Evolutionary conservation across 495 filamentous ascomycete species (phyloP).

Genomic region (Neurospora intermedia): DNA sequence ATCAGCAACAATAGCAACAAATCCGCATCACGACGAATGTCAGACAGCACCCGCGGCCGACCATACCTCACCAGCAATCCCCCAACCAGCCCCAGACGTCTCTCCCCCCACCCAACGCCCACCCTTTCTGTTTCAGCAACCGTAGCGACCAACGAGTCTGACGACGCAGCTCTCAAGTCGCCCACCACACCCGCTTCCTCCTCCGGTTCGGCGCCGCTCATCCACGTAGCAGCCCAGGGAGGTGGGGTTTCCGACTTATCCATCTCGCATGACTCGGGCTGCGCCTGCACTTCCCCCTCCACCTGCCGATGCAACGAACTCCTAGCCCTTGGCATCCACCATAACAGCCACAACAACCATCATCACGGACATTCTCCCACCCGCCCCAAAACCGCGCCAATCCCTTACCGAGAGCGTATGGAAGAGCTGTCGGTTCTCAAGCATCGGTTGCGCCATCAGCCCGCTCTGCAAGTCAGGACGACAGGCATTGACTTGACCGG

Average conservation of each 20-base stretch:
- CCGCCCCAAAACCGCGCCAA: background rate
- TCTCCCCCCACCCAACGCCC: background rate
- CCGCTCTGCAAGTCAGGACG: constrained; percentile 8
- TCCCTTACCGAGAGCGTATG: background rate
- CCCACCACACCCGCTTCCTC: background rate
- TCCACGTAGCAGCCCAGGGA: too few relatives aligned
- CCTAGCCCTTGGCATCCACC: background rate
- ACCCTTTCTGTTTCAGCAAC: background rate
- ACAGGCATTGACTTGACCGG: background rate
- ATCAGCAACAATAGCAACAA: background rate
- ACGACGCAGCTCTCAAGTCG: background rate
- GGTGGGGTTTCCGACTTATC: too few relatives aligned
- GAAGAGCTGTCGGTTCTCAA: background rate
- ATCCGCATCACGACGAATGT: background rate
- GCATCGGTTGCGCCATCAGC: constrained; percentile 1
- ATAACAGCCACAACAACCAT: background rate
- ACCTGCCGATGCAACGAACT: background rate
- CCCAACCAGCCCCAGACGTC: background rate
- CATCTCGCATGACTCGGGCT: background rate
- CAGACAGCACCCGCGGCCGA: background rate
- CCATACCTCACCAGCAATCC: background rate
- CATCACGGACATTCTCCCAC: background rate
- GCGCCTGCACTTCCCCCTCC: background rate
- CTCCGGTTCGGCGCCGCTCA: background rate
- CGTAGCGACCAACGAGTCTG: background rate